Evolutionary conservation across 2,329 filamentous ascomycete species (phyloP).

Genomic region (Diaporthe ampelina): DNA sequence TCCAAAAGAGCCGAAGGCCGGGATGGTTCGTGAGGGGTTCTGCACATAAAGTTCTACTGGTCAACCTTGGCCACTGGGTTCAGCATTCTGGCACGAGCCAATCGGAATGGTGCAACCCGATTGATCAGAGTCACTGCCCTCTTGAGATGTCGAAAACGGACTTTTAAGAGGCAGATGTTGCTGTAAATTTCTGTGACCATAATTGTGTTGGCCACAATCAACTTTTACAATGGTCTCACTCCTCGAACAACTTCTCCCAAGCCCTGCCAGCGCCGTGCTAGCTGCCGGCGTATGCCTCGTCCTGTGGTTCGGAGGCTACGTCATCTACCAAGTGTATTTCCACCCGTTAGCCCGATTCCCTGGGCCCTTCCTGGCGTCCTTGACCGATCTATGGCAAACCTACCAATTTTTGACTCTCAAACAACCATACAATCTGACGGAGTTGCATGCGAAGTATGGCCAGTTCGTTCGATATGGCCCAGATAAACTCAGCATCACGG

Average conservation of each 20-base stretch:
- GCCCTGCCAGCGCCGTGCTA: not conserved
- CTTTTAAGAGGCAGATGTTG: not conserved
- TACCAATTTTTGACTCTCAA: conserved; percentile 47
- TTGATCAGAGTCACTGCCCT: not conserved
- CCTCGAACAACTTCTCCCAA: not conserved
- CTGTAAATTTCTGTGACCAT: not conserved
- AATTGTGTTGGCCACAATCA: not conserved
- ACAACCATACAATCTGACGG: conserved; percentile 41
- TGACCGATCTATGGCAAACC: conserved; percentile 52
- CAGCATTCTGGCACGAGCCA: not conserved
- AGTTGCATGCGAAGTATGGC: conserved; percentile 46
- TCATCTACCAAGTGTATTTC: conserved; percentile 34
- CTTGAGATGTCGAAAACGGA: not conserved
- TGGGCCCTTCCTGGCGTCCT: conserved; percentile 49
- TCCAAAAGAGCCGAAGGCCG: conserved; percentile 2
- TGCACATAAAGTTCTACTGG: not conserved
- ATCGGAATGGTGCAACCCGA: conserved; percentile 12
- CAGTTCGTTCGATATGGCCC: conserved; percentile 49
- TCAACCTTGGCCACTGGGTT: not conserved
- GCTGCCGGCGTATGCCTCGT: not conserved
- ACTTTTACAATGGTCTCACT: not conserved
- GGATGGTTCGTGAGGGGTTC: not conserved
- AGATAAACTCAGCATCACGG: conserved; percentile 49
- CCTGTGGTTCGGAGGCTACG: not conserved
- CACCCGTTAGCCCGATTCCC: conserved; percentile 50